These are phyloP conservation scores for Exutisphaerella laricina DNA, from an alignment of 2,329 filamentous ascomycete species.

Conservation along the genomic window DNA sequence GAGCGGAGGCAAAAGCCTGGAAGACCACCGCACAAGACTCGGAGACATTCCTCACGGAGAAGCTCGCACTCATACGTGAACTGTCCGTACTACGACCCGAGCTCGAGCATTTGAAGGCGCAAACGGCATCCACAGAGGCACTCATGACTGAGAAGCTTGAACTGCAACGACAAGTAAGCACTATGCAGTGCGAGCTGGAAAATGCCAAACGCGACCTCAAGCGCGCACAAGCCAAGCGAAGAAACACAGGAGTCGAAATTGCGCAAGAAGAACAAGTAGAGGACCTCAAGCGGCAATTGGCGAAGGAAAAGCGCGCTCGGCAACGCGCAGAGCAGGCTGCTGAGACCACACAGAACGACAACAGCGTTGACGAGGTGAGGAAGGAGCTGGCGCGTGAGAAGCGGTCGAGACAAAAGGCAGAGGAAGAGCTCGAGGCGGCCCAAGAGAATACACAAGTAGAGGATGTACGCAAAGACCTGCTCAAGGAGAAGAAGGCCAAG, in stretches of 20 bases:
- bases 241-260: constrained; percentile 46
- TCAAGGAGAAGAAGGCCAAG: constrained; percentile 31
- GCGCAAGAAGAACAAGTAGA: constrained; percentile 38
- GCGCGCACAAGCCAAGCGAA: constrained; percentile 49
- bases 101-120: constrained; percentile 56
- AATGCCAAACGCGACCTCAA: constrained; percentile 69
- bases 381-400: constrained; percentile 32
- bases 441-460: constrained; percentile 33
- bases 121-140: constrained; percentile 57
- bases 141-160: constrained; percentile 73
- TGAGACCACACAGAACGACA: constrained; percentile 29
- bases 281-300: constrained; percentile 44
- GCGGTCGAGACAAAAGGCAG: constrained; percentile 29
- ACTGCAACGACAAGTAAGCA: constrained; percentile 70
- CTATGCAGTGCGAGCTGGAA: constrained; percentile 73
- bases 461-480: constrained; percentile 30
- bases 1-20: constrained; percentile 68
- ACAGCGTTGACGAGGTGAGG: constrained; percentile 30
- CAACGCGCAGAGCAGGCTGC: constrained; percentile 38
- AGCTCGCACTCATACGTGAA: constrained; percentile 56
- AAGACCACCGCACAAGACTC: constrained; percentile 63
- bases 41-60: constrained; percentile 62
- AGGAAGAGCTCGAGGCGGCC: constrained; percentile 35
- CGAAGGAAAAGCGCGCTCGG: constrained; percentile 42
- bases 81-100: constrained; percentile 55